Evolutionary conservation across 225 moss, liverwort and hornwort species (phyloP).

Genomic region (Polytrichum commune): DNA sequence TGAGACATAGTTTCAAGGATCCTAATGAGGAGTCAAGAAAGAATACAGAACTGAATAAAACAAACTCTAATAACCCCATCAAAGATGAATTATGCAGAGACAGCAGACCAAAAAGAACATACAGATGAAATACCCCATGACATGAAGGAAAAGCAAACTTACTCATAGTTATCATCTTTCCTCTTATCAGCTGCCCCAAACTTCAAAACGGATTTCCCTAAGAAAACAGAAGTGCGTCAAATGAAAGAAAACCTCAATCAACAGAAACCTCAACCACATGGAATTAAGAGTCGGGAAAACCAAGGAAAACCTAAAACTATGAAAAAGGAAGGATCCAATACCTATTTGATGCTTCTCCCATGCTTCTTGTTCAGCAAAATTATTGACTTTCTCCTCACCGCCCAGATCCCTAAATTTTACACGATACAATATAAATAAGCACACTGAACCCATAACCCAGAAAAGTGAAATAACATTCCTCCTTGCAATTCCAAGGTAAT

Average conservation of each 20-base stretch:
- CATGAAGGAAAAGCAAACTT: constrained; percentile 11
- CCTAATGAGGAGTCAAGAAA: too few relatives aligned
- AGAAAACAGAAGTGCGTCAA: too few relatives aligned
- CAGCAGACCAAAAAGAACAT: too few relatives aligned
- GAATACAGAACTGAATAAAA: too few relatives aligned
- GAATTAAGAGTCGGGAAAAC: too few relatives aligned
- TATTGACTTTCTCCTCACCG: constrained; percentile 80
- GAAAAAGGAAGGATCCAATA: constrained; percentile 11
- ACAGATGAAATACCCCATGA: too few relatives aligned
- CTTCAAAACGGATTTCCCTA: constrained; percentile 86
- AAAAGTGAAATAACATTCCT: too few relatives aligned
- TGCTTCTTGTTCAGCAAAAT: constrained; percentile 87
- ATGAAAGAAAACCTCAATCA: constrained; percentile 6
- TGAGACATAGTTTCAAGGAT: not conserved
- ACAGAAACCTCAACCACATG: not conserved
- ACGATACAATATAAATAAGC: not conserved
- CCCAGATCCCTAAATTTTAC: constrained; percentile 48
- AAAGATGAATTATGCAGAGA: too few relatives aligned
- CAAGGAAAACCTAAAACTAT: not conserved
- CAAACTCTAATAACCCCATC: too few relatives aligned
- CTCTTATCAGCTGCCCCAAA: constrained; percentile 96
- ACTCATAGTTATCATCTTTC: constrained; percentile 76
- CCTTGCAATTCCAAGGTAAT: too few relatives aligned
- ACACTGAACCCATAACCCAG: too few relatives aligned
- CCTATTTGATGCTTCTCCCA: constrained; percentile 97